phyloP scores from a whole-genome alignment of 257 asterid genomes.

The Osmanthus fragrans region DNA sequence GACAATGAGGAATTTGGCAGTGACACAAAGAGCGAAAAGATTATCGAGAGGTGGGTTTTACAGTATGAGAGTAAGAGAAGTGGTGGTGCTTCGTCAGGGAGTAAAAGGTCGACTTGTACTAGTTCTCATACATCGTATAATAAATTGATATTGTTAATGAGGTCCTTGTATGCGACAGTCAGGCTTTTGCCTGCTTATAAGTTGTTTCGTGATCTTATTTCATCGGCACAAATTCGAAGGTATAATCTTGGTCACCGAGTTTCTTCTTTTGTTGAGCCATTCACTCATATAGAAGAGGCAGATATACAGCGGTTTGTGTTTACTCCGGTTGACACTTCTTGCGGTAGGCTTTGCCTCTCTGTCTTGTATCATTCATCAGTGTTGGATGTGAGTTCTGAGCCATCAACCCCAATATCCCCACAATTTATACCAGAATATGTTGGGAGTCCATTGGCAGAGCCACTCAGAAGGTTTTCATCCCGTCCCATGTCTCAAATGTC shows the following conservation, averaged over 20 bases:
- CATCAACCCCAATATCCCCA: conserved; percentile 79
- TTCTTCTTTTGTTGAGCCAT: conserved; percentile 81
- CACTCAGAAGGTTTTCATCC: conserved; percentile 67
- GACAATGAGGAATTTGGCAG: conserved; percentile 56
- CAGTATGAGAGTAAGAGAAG: conserved; percentile 73
- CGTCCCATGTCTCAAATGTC: conserved; percentile 51
- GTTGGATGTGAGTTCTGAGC: conserved; percentile 65
- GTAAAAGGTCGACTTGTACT: conserved; percentile 52
- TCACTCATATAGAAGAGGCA: conserved; percentile 77
- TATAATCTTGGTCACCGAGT: conserved; percentile 74
- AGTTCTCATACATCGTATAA: conserved; percentile 63
- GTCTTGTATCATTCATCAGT: conserved; percentile 68
- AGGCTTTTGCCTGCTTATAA: conserved; percentile 90
- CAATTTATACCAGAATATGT: conserved; percentile 82
- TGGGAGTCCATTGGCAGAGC: conserved; percentile 94
- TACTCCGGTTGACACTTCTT: conserved; percentile 73
- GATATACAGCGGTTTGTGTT: conserved; percentile 80
- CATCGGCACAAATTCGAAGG: conserved; percentile 58
- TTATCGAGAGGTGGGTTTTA: conserved; percentile 87
- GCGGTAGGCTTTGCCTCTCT: conserved; percentile 83
- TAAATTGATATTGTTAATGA: conserved; percentile 64
- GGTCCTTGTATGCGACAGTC: conserved; percentile 73
- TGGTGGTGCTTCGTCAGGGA: conserved; percentile 40
- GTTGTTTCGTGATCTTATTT: conserved; percentile 71
- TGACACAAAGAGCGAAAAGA: conserved; percentile 52